These are phyloP conservation scores for Didymosphaeria variabile DNA, from an alignment of 2,329 filamentous ascomycete species.

Conservation along the genomic window DNA sequence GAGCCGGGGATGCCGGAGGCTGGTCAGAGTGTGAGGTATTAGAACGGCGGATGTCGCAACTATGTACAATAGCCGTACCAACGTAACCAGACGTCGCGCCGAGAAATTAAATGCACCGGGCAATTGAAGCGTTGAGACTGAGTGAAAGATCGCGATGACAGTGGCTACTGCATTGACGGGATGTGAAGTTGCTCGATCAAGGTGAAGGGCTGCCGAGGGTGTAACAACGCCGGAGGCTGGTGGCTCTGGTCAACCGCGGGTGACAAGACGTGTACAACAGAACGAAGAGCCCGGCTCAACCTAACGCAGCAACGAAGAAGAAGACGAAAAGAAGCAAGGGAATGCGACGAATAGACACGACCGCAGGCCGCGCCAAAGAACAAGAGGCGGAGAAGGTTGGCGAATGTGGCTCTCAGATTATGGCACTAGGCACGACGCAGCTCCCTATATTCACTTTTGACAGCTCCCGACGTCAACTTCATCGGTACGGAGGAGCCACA, in stretches of 20 bases:
- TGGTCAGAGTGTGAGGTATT: conserved; percentile 13
- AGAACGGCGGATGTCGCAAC: conserved; percentile 9
- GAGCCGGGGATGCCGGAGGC: conserved; percentile 16
- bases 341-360: conserved; percentile 29
- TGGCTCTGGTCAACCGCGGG: conserved; percentile 3
- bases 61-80: conserved; percentile 21
- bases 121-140: conserved; percentile 21
- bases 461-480: conserved; percentile 33
- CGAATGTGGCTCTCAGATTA: conserved; percentile 31
- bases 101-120: conserved; percentile 35
- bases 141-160: conserved; percentile 27
- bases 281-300: conserved; percentile 46
- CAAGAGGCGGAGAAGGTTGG: conserved; percentile 26
- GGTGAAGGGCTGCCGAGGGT: background rate
- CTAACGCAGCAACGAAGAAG: conserved; percentile 23
- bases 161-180: conserved; percentile 44
- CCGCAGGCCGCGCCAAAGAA: conserved; percentile 32
- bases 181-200: conserved; percentile 23
- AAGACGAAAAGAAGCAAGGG: conserved; percentile 24
- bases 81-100: conserved; percentile 46
- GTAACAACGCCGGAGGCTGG: background rate
- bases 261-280: conserved; percentile 22
- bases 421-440: conserved; percentile 33
- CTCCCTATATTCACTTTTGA: conserved; percentile 45
- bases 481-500: conserved; percentile 34